Base-by-base conservation (phyloP, 2,329 filamentous ascomycete genomes). In the Penicillium sp. region DNA sequence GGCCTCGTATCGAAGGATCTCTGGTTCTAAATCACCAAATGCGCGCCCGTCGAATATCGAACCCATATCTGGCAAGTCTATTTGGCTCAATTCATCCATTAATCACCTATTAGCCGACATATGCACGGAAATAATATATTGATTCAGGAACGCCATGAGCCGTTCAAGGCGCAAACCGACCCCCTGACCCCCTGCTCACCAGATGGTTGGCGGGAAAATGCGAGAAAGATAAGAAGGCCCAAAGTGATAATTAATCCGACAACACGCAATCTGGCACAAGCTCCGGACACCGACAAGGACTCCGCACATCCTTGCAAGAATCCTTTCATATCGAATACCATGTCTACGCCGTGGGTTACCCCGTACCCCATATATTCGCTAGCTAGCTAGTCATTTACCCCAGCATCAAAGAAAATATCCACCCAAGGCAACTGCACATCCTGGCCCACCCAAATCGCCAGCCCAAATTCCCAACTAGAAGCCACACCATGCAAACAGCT, bases 141-240 rank as follows among this genome's bases (percentile, higher is more conserved):
- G 49, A 52, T 33, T 7, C 16, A 33, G 35, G 22, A 57, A 43
- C 43, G 25, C 37, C 55, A 42, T 42, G 22, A 43, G 35, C 35
- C 35, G 46, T 51, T n/a, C 28, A 57, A 19, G 33, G 51, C 25
- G 35, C 33, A 38, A n/a, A 35, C 16, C n/a, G 35, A 51, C 55
- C 25, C n/a, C 37, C n/a, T 40, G 55, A 57, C n/a, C 11, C 26
- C 42, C 10, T 19, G 43, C 25, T 30, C 37, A 37, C 28, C 25
- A 26, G 13, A 19, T 46, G 59, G 59, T 59, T 62, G 52, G 57
- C 35, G 57, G 57, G 33, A 59, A 55, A 58, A 57, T 52, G 35
- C 3, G 19, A 52, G n/a, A 56, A n/a, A 40, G 33, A 57, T 30
- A 19, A 3, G 8, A 28, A n/a, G 16, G 16, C 16, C 30, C 25